Evolutionary conservation across 768 basidiomycete species (phyloP).

Genomic region (Thelephora ganbajun): DNA sequence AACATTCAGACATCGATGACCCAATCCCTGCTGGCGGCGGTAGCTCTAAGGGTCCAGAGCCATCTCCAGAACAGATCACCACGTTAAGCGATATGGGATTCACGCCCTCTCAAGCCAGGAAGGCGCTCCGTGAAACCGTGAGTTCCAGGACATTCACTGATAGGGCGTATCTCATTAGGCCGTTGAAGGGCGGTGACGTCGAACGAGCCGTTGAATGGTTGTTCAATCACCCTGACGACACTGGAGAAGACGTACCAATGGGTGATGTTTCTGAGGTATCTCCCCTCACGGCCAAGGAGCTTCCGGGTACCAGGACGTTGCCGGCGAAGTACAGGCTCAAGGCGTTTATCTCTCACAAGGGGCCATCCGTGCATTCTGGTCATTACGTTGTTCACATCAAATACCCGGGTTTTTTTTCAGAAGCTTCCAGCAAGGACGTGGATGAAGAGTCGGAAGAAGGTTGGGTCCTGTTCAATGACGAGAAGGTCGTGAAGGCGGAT

Average conservation of each 20-base stretch:
- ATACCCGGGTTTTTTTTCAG: not conserved
- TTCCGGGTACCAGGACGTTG: constrained; percentile 40
- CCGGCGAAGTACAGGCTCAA: constrained; percentile 75
- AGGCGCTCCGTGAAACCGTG: constrained; percentile 81
- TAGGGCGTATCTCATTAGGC: not conserved
- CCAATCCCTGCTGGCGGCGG: constrained; percentile 34
- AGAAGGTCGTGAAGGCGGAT: constrained; percentile 89
- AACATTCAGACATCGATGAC: constrained; percentile 63
- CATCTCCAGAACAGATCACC: constrained; percentile 52
- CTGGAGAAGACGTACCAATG: constrained; percentile 38
- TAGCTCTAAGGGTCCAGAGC: constrained; percentile 26
- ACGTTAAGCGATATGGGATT: constrained; percentile 92
- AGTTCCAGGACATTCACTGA: constrained; percentile 14
- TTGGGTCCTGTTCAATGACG: constrained; percentile 94
- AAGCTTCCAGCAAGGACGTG: constrained; percentile 13
- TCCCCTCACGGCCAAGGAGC: constrained; percentile 12
- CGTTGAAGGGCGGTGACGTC: constrained; percentile 44
- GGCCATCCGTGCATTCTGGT: constrained; percentile 87
- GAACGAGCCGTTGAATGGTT: constrained; percentile 94
- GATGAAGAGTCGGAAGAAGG: constrained; percentile 25
- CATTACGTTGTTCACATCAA: constrained; percentile 83
- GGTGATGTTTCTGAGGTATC: constrained; percentile 12
- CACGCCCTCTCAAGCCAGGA: constrained; percentile 64
- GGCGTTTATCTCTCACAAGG: constrained; percentile 96
- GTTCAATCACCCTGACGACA: constrained; percentile 85